Percentiles rank a stretch among this genome's conserved stretches.
phyloP scores from a whole-genome alignment of 2,329 filamentous ascomycete species.

The Fusarium compactum region DNA sequence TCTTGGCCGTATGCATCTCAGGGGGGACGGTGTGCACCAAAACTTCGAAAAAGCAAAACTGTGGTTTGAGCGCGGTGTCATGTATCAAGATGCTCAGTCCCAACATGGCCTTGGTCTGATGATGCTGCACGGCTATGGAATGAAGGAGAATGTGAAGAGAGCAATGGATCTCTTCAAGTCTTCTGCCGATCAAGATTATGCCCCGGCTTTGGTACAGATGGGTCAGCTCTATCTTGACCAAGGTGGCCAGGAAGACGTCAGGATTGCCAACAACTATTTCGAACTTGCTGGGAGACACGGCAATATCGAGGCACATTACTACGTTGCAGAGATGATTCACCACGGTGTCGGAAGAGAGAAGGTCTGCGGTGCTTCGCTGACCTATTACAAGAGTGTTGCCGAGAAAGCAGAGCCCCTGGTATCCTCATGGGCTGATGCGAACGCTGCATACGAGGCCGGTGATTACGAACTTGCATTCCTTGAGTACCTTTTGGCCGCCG shows the following conservation, averaged over 20 bases:
- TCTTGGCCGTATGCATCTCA: conserved; percentile 88
- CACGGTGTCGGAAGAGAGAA: conserved; percentile 84
- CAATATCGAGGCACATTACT: conserved; percentile 91
- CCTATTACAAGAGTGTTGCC: conserved; percentile 85
- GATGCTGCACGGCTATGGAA: conserved; percentile 82
- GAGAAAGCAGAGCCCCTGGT: conserved; percentile 79
- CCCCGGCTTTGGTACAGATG: conserved; percentile 83
- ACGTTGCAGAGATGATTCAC: conserved; percentile 87
- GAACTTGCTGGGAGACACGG: conserved; percentile 85
- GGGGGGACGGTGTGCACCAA: conserved; percentile 85
- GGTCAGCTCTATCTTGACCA: conserved; percentile 89
- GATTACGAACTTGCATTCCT: conserved; percentile 85
- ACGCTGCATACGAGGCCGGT: conserved; percentile 81
- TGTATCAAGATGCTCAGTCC: conserved; percentile 82
- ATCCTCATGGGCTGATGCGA: conserved; percentile 85
- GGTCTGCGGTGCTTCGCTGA: conserved; percentile 79
- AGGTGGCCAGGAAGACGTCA: conserved; percentile 75
- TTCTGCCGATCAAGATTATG: conserved; percentile 84
- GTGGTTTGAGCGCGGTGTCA: conserved; percentile 86
- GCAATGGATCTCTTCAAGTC: conserved; percentile 82
- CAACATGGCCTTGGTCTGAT: conserved; percentile 88
- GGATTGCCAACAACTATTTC: conserved; percentile 85
- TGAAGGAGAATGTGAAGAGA: conserved; percentile 74
- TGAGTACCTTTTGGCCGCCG: conserved; percentile 86
- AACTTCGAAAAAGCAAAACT: conserved; percentile 79